These are phyloP conservation scores for Starmera quercuum DNA, from an alignment of 805 yeast genomes.

Conservation along the genomic window DNA sequence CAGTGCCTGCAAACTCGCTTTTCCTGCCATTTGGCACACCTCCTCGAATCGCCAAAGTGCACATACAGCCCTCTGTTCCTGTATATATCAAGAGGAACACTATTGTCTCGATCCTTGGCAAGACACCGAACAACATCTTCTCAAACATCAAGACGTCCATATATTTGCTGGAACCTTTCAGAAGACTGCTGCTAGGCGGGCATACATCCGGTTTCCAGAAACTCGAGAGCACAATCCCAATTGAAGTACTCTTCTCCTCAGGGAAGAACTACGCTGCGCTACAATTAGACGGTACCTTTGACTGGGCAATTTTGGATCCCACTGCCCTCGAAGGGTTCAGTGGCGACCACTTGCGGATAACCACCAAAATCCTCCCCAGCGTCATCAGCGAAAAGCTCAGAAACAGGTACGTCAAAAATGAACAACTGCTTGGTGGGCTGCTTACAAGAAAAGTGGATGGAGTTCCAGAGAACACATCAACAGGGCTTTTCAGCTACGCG, in stretches of 20 bases:
- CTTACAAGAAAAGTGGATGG: not conserved
- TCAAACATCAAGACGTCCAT: slow-evolving; percentile 7
- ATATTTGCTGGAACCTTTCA: slow-evolving; percentile 26
- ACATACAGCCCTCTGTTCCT: slow-evolving; percentile 54
- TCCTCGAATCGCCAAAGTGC: slow-evolving; percentile 39
- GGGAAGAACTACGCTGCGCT: slow-evolving; percentile 20
- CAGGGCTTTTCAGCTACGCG: slow-evolving; percentile 33
- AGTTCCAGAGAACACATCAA: slow-evolving; percentile 19
- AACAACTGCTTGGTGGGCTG: not conserved
- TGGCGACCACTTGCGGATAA: slow-evolving; percentile 43
- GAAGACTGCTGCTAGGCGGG: slow-evolving; percentile 36
- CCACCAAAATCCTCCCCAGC: slow-evolving; percentile 31
- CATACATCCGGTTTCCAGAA: slow-evolving; percentile 38
- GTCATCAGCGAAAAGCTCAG: slow-evolving; percentile 25
- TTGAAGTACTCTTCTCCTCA: slow-evolving; percentile 36
- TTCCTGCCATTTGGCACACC: slow-evolving; percentile 41
- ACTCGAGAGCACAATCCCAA: slow-evolving; percentile 39
- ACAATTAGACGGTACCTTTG: slow-evolving; percentile 48
- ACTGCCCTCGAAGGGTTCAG: slow-evolving; percentile 41
- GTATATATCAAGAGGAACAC: slow-evolving; percentile 40
- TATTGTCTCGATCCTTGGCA: slow-evolving; percentile 39
- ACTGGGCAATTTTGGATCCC: slow-evolving; percentile 52
- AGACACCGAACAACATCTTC: slow-evolving; percentile 8
- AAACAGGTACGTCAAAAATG: slow-evolving; percentile 7
- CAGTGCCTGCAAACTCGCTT: slow-evolving; percentile 14